These are phyloP conservation scores for Termitomyces sp. DNA, from an alignment of 768 basidiomycete genomes.

Conservation along the genomic window DNA sequence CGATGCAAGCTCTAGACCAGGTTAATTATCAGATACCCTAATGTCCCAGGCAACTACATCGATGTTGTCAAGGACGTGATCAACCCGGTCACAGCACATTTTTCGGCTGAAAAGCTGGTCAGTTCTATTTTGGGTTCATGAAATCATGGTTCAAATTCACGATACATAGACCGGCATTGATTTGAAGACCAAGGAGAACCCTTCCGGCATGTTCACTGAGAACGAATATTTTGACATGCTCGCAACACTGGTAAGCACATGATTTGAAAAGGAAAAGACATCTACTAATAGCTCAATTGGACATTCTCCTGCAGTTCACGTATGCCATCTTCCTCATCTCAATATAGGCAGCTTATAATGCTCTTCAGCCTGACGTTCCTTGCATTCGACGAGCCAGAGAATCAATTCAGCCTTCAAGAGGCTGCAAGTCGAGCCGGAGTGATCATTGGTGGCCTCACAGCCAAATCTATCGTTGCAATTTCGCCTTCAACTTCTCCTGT, in stretches of 20 bases:
- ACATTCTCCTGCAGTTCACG: conserved; percentile 8
- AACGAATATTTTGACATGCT: conserved; percentile 49
- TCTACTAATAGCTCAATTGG: neutral
- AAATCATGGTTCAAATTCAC: neutral
- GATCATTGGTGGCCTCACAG: conserved; percentile 29
- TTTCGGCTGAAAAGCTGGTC: neutral
- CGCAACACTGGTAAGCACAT: conserved; percentile 27
- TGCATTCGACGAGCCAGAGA: conserved; percentile 28
- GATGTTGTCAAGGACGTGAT: conserved; percentile 8
- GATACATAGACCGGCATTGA: conserved; percentile 34
- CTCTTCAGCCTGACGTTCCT: conserved; percentile 23
- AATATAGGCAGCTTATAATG: neutral
- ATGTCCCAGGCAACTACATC: conserved; percentile 3
- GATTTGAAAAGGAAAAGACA: no score
- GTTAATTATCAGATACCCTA: conserved; percentile 2
- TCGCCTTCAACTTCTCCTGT: conserved; percentile 28
- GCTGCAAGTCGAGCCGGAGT: conserved; percentile 28
- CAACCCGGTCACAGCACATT: neutral
- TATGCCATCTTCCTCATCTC: neutral
- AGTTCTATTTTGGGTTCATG: neutral
- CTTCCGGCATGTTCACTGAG: conserved; percentile 43
- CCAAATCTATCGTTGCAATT: conserved; percentile 27
- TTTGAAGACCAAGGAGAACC: conserved; percentile 45
- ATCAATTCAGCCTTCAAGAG: conserved; percentile 29
- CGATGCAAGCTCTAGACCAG: neutral